Evolutionary conservation across 2,329 filamentous ascomycete species (phyloP).

Genomic region (Zopfia rhizophila): DNA sequence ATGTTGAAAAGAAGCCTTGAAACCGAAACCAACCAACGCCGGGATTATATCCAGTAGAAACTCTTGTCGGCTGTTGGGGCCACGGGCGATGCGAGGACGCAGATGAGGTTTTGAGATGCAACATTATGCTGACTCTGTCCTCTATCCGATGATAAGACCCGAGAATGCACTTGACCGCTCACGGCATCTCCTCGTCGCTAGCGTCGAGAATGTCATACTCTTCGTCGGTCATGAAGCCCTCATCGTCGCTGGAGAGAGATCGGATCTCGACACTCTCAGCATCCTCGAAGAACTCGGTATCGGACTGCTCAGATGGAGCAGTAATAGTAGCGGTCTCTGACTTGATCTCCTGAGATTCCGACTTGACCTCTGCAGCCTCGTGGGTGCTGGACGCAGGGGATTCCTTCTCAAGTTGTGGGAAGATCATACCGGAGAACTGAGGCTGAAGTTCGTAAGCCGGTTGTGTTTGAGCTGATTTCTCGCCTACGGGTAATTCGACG

Average conservation of each 20-base stretch:
- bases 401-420: conserved; percentile 95
- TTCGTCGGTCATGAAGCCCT: conserved; percentile 93
- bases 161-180: too few relatives aligned
- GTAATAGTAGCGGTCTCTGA: conserved; percentile 42
- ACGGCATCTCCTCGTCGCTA: conserved; percentile 78
- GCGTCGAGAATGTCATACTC: conserved; percentile 98
- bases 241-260: conserved; percentile 65
- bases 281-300: conserved; percentile 67
- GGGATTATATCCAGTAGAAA: too few relatives aligned
- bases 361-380: conserved; percentile 59
- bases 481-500: conserved; percentile 47
- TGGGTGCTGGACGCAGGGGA: conserved; percentile 85
- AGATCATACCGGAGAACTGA: conserved; percentile 78
- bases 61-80: too few relatives aligned
- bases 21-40: too few relatives aligned
- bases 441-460: conserved; percentile 24
- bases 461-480: conserved; percentile 31
- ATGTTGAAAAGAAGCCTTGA: too few relatives aligned
- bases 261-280: conserved; percentile 65
- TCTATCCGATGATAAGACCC: too few relatives aligned
- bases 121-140: too few relatives aligned
- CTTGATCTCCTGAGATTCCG: conserved; percentile 28
- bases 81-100: too few relatives aligned
- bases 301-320: conserved; percentile 51
- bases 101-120: too few relatives aligned